These are phyloP conservation scores for Erodium texanum DNA, from an alignment of 441 rosid genomes.

Conservation along the genomic window DNA sequence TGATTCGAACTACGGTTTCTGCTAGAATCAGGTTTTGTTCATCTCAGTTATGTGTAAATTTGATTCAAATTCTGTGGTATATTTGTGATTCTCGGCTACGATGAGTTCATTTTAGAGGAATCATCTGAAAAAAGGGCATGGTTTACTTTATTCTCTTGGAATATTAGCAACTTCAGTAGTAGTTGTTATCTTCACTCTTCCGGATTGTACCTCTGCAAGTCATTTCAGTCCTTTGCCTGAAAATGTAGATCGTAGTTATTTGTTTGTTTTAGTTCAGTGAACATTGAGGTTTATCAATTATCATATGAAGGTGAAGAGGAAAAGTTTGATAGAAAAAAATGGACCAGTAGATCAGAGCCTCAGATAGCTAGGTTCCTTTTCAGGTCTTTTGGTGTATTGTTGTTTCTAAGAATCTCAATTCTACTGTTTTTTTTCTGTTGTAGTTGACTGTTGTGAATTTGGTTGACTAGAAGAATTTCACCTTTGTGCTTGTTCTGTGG, in stretches of 20 bases:
- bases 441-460: neutral
- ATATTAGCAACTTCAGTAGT: neutral
- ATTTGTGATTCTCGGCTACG: neutral
- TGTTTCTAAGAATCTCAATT: neutral
- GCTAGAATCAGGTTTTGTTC: neutral
- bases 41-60: no score
- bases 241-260: neutral
- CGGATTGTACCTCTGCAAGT: neutral
- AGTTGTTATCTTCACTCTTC: neutral
- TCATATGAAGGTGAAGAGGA: no score
- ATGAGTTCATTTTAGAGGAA: neutral
- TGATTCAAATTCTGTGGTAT: neutral
- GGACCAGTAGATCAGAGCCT: neutral
- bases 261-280: neutral
- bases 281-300: no score
- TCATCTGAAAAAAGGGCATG: neutral
- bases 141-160: neutral
- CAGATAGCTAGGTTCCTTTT: neutral
- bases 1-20: neutral
- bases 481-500: constrained; percentile 15
- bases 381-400: neutral
- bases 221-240: neutral
- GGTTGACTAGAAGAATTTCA: neutral
- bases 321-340: no score
- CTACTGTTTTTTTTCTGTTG: neutral